phyloP scores from a whole-genome alignment of 371 early-diverging fungal genomes.

The Mortierella sp. region DNA sequence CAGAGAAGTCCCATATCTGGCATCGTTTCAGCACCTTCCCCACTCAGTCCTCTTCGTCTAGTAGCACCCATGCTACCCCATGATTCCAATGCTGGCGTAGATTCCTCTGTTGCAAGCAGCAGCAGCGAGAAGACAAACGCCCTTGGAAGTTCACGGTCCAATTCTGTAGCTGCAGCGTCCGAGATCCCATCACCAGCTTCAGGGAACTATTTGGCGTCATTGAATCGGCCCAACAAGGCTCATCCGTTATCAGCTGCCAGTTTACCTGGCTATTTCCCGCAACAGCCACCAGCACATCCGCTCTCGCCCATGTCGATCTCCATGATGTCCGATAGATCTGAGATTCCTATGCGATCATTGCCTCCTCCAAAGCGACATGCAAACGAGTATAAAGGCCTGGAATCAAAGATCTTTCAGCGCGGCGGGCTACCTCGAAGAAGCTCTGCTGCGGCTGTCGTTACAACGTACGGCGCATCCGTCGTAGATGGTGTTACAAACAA shows the following conservation, averaged over 20 bases:
- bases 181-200: slow-evolving; percentile 1
- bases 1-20: slow-evolving; percentile 40
- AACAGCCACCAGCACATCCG: neutral
- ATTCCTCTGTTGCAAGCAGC: neutral
- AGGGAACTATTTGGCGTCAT: neutral
- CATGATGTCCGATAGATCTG: slow-evolving; percentile 2
- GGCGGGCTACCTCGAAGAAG: slow-evolving; percentile 21
- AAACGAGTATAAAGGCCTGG: slow-evolving; percentile 9
- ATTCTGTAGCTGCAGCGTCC: slow-evolving; percentile 3
- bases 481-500: neutral
- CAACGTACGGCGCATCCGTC: neutral
- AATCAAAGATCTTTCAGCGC: too few relatives aligned
- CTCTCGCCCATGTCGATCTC: slow-evolving; percentile 1
- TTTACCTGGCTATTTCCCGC: neutral
- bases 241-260: neutral
- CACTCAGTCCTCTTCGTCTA: neutral
- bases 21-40: slow-evolving; percentile 1
- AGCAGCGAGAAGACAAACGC: neutral
- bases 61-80: neutral
- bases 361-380: slow-evolving; percentile 43
- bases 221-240: neutral
- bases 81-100: slow-evolving; percentile 3
- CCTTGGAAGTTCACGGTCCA: slow-evolving; percentile 9
- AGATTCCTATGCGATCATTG: slow-evolving; percentile 18
- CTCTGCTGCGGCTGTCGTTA: slow-evolving; percentile 23